phyloP scores from a whole-genome alignment of 495 filamentous ascomycete species.

The Penicillium desertorum region DNA sequence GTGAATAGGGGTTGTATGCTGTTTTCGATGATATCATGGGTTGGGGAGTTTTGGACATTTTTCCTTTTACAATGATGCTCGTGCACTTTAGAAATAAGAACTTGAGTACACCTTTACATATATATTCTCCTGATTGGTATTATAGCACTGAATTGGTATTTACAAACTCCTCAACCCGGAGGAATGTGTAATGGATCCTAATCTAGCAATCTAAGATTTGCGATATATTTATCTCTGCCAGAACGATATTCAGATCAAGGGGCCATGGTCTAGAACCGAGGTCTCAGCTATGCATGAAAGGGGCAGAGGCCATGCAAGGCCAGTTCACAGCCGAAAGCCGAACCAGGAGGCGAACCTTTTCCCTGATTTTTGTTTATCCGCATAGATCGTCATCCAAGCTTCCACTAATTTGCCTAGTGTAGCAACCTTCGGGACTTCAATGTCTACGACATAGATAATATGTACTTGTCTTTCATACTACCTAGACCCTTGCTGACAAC shows the following conservation, averaged over 20 bases:
- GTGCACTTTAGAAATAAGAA: slow-evolving; percentile 3
- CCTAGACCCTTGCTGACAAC: background rate
- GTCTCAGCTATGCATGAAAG: background rate
- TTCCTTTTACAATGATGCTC: slow-evolving; percentile 9
- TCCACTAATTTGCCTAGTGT: background rate
- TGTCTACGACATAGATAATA: slow-evolving; percentile 8
- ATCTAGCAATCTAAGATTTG: background rate
- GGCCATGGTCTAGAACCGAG: background rate
- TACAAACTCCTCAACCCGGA: background rate
- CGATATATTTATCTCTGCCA: background rate
- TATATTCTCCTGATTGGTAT: background rate
- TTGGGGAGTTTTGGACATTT: slow-evolving; percentile 22
- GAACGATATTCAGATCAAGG: background rate
- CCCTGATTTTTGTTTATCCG: background rate
- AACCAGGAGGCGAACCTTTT: background rate
- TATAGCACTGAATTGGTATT: background rate
- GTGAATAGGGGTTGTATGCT: slow-evolving; percentile 24
- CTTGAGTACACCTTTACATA: background rate
- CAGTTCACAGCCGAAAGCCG: background rate
- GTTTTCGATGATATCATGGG: slow-evolving; percentile 35
- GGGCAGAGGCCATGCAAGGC: background rate
- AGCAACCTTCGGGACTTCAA: background rate
- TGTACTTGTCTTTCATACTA: background rate
- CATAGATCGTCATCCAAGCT: background rate
- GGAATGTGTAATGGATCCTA: background rate